phyloP scores from a whole-genome alignment of 305 asterid genomes.

The Fraxinus sp. region DNA sequence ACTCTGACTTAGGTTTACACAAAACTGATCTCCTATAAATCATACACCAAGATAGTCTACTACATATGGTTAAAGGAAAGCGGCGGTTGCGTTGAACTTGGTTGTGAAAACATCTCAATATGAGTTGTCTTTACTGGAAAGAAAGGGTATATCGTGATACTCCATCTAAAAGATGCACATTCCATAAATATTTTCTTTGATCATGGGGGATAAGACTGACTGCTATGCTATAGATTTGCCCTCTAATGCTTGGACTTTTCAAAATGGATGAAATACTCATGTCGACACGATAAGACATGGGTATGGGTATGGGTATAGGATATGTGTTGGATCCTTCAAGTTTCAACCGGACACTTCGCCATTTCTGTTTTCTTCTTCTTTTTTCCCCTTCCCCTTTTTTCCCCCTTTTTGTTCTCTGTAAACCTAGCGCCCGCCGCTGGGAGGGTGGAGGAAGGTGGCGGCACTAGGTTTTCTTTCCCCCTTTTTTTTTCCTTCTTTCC shows the following conservation, averaged over 20 bases:
- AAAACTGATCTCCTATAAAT: neutral
- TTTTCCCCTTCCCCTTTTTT: too few species aligned
- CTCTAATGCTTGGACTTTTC: neutral
- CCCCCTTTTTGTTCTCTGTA: neutral
- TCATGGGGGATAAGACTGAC: neutral
- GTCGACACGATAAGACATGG: neutral
- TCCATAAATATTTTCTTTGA: neutral
- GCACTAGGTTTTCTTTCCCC: neutral
- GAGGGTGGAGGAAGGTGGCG: neutral
- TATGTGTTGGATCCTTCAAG: neutral
- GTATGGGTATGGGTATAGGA: neutral
- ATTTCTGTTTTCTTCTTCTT: too few species aligned
- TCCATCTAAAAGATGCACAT: neutral
- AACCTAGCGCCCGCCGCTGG: neutral
- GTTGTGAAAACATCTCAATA: neutral
- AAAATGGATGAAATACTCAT: neutral
- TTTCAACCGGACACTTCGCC: neutral
- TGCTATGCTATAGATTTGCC: neutral
- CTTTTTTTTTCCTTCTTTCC: neutral
- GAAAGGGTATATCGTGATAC: neutral
- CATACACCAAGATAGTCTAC: neutral
- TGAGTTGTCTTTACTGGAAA: neutral
- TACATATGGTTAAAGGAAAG: neutral
- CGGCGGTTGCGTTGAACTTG: neutral
- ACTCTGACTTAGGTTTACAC: neutral